phyloP scores from a whole-genome alignment of 371 early-diverging fungal genomes.

The Lichtheimia ornata region DNA sequence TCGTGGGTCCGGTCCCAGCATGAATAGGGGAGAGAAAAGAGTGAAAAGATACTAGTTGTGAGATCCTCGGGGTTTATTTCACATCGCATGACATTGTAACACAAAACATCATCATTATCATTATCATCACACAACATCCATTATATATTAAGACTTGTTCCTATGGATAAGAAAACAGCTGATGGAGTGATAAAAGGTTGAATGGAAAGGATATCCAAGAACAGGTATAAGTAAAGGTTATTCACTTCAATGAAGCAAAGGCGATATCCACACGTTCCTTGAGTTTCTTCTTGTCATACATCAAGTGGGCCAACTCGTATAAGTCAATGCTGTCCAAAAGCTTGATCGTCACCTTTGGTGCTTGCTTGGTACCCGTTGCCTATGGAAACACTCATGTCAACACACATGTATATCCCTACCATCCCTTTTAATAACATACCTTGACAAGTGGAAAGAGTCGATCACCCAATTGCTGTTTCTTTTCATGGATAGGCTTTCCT shows the following conservation, averaged over 20 bases:
- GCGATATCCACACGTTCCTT: conserved; percentile 34
- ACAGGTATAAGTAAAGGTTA: conserved; percentile 4
- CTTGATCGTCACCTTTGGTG: conserved; percentile 36
- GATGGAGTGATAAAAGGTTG: not conserved
- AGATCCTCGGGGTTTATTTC: too few relatives aligned
- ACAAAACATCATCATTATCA: too few relatives aligned
- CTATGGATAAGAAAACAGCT: too few relatives aligned
- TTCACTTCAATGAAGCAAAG: conserved; percentile 20
- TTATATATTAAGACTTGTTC: too few relatives aligned
- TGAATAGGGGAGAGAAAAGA: not conserved
- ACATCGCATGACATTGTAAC: too few relatives aligned
- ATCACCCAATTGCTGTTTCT: conserved; percentile 49
- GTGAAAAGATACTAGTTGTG: too few relatives aligned
- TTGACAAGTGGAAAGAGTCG: conserved; percentile 49
- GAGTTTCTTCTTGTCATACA: conserved; percentile 32
- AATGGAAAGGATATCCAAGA: conserved; percentile 5
- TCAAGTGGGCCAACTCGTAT: conserved; percentile 35
- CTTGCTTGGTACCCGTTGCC: conserved; percentile 34
- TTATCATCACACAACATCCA: too few relatives aligned
- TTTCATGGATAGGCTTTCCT: conserved; percentile 31
- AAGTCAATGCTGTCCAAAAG: conserved; percentile 29
- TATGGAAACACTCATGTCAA: conserved; percentile 1
- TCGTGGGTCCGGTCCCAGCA: not conserved
- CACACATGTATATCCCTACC: too few relatives aligned
- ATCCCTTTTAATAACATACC: conserved; percentile 19